A percentile compares a stretch with the other conserved stretches of the same genome.
Evolutionary conservation across 257 asterid species (phyloP).

Genomic region (Solanum stenotomum): DNA sequence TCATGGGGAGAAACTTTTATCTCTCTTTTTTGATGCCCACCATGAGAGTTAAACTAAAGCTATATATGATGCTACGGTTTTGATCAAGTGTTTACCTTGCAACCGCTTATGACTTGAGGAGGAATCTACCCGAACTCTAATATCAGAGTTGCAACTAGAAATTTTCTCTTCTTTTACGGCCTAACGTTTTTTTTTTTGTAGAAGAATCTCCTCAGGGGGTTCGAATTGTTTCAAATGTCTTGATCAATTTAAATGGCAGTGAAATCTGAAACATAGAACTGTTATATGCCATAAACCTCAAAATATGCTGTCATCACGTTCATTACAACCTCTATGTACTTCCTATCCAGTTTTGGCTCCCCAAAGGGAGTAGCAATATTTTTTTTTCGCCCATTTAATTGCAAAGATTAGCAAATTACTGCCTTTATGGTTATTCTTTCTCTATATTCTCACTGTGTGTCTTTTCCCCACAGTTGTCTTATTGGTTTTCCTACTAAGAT

Average conservation of each 20-base stretch:
- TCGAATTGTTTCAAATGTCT: background rate
- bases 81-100: background rate
- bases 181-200: background rate
- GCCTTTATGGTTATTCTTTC: background rate
- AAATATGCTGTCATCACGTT: background rate
- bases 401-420: background rate
- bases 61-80: background rate
- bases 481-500: background rate
- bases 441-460: background rate
- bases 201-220: background rate
- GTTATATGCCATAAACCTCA: background rate
- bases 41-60: background rate
- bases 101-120: background rate
- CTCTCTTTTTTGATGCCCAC: background rate
- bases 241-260: background rate
- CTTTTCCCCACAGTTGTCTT: background rate
- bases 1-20: no score
- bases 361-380: background rate
- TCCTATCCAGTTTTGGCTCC: background rate
- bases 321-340: background rate
- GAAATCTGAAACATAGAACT: background rate
- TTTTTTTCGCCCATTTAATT: background rate
- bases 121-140: background rate
- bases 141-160: background rate
- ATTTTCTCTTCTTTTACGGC: background rate